A percentile compares a stretch with the other conserved stretches of the same genome.
phyloP scores from a whole-genome alignment of 305 asterid species.

The Fraxinus angustifolia region DNA sequence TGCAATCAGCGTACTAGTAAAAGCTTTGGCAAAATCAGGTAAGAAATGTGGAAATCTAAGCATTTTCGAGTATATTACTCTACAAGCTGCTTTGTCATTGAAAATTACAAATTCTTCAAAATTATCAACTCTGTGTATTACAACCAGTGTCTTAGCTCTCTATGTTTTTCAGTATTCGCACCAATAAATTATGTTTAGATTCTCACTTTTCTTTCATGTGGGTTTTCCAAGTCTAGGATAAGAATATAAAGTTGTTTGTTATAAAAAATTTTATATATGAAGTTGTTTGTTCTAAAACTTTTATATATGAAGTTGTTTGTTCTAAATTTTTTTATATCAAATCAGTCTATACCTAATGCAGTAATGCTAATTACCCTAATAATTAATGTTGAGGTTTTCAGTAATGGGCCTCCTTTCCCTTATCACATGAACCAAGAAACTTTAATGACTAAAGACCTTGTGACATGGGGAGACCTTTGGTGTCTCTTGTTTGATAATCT shows the following conservation, averaged over 20 bases:
- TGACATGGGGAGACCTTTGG: not conserved
- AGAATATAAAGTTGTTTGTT: not conserved
- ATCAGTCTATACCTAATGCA: not conserved
- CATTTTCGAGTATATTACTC: not conserved
- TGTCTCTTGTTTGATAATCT: not conserved
- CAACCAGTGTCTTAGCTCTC: not conserved
- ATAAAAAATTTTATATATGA: not conserved
- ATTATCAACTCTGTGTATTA: not conserved
- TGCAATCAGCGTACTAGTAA: constrained; percentile 84
- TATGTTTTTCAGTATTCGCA: not conserved
- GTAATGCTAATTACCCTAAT: not conserved
- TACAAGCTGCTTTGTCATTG: not conserved
- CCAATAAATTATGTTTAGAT: not conserved
- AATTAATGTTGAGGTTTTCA: not conserved
- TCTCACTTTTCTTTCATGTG: not conserved
- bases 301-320: not conserved
- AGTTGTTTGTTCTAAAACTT: not conserved
- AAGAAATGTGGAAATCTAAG: constrained; percentile 26
- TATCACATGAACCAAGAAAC: not conserved
- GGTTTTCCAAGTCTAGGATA: not conserved
- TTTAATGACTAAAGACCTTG: not conserved
- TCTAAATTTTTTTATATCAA: not conserved
- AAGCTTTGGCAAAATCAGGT: constrained; percentile 67
- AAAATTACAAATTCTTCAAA: not conserved
- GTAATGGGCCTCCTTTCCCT: not conserved